Evolutionary conservation across 2,329 filamentous ascomycete genomes (phyloP), one percentile per base, ranked within the genome.

Genomic region (Neofusicoccum parvum): DNA sequence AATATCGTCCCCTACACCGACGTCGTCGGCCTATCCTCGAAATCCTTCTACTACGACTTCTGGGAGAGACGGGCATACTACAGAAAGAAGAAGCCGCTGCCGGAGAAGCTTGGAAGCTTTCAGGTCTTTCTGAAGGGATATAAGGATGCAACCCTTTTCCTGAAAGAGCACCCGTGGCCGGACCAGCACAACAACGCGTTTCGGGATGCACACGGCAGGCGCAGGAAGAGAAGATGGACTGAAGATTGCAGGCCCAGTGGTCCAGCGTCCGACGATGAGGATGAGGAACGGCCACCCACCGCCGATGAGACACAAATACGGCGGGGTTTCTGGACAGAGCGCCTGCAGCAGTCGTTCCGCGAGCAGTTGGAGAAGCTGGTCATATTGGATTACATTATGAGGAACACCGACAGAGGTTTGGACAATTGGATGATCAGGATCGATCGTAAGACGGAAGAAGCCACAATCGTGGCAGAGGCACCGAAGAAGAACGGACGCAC

Each of bases 351-450:
- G 76, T 91, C 92, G 0, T 97, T 99, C 75, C 85, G 95, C 43
- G 95, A 99, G 77, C 92, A 98, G 79, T 84, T 99, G 54, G 95
- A 99, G 80, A 98, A 97, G 78, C 83, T 99, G 7, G 96, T 99
- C 23, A 96, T 99, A 72, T 79, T 99, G 69, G 95, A 99, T 79
- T 99, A 99, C 76, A 96, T 99, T 69, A 99, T 99, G 95, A 88
- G 95, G 66, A 99, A 99, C 75, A 99, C 95, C 1, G 95, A 99
- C 76, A 87, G 95, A 79, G 95, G 95, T 1, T 83, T 97, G 65
- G 95, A 99, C 76, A 99, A 99, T 72, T 99, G 95, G 95, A 99
- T 99, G 95, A 93, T 99, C 75, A 95, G 92, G 77, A 92, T 99
- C 37, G 94, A 99, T 77, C 92, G 89, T 85, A 87, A 92, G 71